Evolutionary conservation across 352 stramenopile species (phyloP), one percentile per base, ranked within the genome.

Genomic region (Globisporangium polare): DNA sequence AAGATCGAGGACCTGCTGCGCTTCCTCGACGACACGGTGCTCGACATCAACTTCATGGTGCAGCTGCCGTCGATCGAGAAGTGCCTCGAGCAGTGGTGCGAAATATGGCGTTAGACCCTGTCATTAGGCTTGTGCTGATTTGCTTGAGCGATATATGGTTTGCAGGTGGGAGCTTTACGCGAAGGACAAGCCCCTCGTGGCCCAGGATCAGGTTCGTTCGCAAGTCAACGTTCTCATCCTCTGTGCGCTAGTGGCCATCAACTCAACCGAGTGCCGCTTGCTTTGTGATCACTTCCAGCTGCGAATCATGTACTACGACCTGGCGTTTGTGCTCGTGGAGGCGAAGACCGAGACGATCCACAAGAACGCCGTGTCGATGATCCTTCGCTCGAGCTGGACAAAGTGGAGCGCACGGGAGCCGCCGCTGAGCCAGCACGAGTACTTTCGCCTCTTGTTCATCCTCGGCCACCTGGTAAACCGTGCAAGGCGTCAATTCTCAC

Each of bases 11-110:
- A 90, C 57, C 58, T 93, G 52, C 29, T 84, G 53, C 72, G 78
- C 2, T 93, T 89, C 54, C 65, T 93, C 33, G 80, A 89, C 42
- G 83, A 92, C 57, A 90, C 82, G 2, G 71, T 75, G 20, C 53
- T 92, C 35, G 83, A 95, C 58, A 89, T 92, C 49, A 85, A 90
- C 53, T 93, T 92, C 41, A 90, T 92, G 79, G 78, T 89, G 50
- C 81, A 90, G 53, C 61, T 95, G 12, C 86, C 86, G 47, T 93
- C 83, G 26, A 93, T 95, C 45, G 82, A 95, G 37, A 85, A 84
- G 53, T 91, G 81, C 50, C 66, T 93, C 1, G 75, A 83, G 5
- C 78, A 78, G 51, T 95, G 83, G 83, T 90, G 57, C 41, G 55
- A 37, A n/a, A 12, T 1, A 15, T 18, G 4, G 20, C 13, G 47